A percentile compares a stretch with the other conserved stretches of the same genome.
phyloP scores from a whole-genome alignment of 2,329 filamentous ascomycete genomes.

The Cercospora sp. region DNA sequence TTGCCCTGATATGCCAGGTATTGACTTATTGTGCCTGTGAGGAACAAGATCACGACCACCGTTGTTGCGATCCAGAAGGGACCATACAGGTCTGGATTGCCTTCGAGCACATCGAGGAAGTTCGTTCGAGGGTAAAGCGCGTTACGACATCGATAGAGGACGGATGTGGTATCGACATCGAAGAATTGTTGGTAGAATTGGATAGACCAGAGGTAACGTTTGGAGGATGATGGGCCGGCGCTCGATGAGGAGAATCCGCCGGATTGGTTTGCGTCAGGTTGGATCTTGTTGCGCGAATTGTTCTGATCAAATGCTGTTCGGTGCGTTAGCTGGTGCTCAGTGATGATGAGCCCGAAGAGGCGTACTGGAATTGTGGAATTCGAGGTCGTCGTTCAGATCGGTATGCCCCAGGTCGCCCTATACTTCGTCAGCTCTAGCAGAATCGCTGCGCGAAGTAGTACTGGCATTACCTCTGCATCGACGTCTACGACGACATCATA shows the following conservation, averaged over 20 bases:
- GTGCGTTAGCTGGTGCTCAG: conserved; percentile 7
- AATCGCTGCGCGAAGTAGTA: not conserved
- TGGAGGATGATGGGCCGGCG: conserved; percentile 45
- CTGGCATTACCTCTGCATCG: conserved; percentile 76
- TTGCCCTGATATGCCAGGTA: conserved; percentile 71
- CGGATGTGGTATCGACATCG: conserved; percentile 91
- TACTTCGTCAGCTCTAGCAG: conserved; percentile 19
- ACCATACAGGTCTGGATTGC: conserved; percentile 94
- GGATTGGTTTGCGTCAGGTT: conserved; percentile 39
- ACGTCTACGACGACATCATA: conserved; percentile 99
- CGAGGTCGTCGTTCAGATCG: conserved; percentile 96
- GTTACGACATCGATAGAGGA: conserved; percentile 81
- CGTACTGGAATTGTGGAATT: conserved; percentile 89
- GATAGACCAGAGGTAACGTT: conserved; percentile 89
- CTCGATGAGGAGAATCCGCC: conserved; percentile 33
- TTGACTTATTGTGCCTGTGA: conserved; percentile 92
- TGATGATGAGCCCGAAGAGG: not conserved
- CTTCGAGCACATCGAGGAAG: conserved; percentile 95
- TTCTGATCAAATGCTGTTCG: conserved; percentile 33
- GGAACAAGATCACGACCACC: conserved; percentile 89
- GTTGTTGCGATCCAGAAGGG: conserved; percentile 99
- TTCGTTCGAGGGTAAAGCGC: conserved; percentile 89
- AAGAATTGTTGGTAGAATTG: conserved; percentile 98
- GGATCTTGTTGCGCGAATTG: conserved; percentile 52
- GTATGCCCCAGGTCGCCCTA: conserved; percentile 97